These are phyloP conservation scores for Phyllosticta citriasiana DNA, from an alignment of 2,329 filamentous ascomycete species.

Conservation along the genomic window DNA sequence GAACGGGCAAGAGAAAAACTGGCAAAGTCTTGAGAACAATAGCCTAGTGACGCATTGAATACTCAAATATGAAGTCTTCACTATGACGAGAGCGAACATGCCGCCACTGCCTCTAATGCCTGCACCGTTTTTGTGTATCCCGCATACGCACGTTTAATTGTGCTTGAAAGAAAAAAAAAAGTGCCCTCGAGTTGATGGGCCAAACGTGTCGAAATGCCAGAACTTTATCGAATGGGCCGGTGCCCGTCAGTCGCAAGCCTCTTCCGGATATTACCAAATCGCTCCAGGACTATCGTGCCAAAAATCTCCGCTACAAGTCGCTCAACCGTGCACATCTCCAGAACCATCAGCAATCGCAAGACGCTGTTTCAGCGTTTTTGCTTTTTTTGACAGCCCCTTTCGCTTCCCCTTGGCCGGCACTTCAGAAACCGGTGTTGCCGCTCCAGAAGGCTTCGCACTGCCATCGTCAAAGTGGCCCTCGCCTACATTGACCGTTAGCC, in stretches of 20 bases:
- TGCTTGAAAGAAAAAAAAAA: neutral
- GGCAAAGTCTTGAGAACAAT: neutral
- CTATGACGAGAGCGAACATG: neutral
- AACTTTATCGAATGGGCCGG: neutral
- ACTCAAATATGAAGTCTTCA: neutral
- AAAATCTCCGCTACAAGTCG: neutral
- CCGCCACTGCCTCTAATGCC: neutral
- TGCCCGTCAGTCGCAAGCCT: neutral
- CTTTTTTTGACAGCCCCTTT: slow-evolving; percentile 40
- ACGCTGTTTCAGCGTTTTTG: slow-evolving; percentile 41
- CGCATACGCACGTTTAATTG: neutral
- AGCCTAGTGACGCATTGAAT: neutral
- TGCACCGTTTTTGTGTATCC: neutral
- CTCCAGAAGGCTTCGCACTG: slow-evolving; percentile 70
- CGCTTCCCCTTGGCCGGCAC: slow-evolving; percentile 43
- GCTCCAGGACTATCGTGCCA: neutral
- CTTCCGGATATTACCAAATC: neutral
- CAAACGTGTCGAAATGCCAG: neutral
- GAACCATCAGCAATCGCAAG: slow-evolving; percentile 38
- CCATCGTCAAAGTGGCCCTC: slow-evolving; percentile 93
- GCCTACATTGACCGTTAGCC: slow-evolving; percentile 44
- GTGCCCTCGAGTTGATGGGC: neutral
- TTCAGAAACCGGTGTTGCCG: slow-evolving; percentile 64
- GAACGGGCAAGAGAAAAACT: neutral
- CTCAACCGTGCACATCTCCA: slow-evolving; percentile 5